Evolutionary conservation across 129 eudicot genomes (phyloP), one percentile per base, ranked within the genome.

Genomic region (Centaurea solstitialis): DNA sequence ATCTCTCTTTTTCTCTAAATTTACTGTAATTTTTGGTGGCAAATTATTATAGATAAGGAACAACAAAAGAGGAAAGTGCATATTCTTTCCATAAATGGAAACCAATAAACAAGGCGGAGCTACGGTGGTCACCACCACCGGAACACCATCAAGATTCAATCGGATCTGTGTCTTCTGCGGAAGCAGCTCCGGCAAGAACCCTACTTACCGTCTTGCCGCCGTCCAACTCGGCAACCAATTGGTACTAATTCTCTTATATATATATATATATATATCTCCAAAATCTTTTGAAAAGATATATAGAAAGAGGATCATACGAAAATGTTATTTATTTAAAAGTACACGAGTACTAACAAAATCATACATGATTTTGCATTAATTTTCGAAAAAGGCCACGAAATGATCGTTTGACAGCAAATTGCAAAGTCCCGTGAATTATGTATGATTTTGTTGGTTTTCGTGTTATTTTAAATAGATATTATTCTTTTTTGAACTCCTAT

Each of bases 121-220:
- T 28, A 76, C 81, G 38, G 72, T 12, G 59, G 72, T 70, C n/a
- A 26, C 30, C n/a, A 45, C 57, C 57, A 61, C 70, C 78, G 6
- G 15, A 4, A 73, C 70, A 76, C 61, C 82, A 2, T 94, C 98
- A 7, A 84, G 96, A 78, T 94, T 91, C 82, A 89, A 75, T 59
- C 86, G 97, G 20, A 87, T 94, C 4, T 94, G 98, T 86, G 98
- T 94, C 76, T 94, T 94, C 83, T 94, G 98, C 75, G 98, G 98
- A 1, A 91, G 97, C 76, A 91, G 98, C 84, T 88, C 97, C 0
- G 98, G 98, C 73, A 94, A 90, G 80, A 91, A 87, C 17, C 97
- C 97, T 3, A 83, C 86, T 79, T 94, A 88, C 68, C 93, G 82
- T 41, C 89, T 89, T 73, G 97, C 98, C 0, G 98, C 98, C n/a